These are phyloP conservation scores for Fusarium fracticaudum DNA, from an alignment of 2,329 filamentous ascomycete genomes.

Conservation along the genomic window DNA sequence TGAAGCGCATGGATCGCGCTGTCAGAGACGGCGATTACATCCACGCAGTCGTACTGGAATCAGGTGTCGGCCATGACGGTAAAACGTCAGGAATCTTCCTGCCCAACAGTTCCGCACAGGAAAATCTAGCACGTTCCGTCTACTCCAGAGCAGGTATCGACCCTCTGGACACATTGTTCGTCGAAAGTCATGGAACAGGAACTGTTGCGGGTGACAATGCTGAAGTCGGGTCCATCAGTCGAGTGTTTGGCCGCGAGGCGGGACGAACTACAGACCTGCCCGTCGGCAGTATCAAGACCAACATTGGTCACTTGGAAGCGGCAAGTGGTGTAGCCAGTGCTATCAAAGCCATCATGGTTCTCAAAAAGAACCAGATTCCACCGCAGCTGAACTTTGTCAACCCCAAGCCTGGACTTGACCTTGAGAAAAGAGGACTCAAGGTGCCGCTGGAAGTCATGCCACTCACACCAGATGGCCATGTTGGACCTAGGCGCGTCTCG, in stretches of 20 bases:
- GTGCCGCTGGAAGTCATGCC: not conserved
- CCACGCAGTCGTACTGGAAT: too few relatives aligned
- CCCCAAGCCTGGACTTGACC: not conserved
- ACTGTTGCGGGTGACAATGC: not conserved
- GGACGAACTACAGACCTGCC: not conserved
- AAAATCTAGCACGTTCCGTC: too few relatives aligned
- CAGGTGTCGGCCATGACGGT: too few relatives aligned
- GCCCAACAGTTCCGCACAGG: too few relatives aligned
- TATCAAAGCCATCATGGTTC: conserved; percentile 20
- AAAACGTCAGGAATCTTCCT: too few relatives aligned
- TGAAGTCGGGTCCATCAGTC: conserved; percentile 1
- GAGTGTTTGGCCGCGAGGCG: conserved; percentile 1
- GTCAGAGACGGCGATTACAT: too few relatives aligned
- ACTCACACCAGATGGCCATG: not conserved
- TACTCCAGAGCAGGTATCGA: too few relatives aligned
- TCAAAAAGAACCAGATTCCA: conserved; percentile 18
- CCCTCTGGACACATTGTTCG: too few relatives aligned
- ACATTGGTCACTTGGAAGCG: conserved; percentile 19
- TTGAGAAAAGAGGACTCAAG: conserved; percentile 4
- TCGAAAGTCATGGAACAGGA: too few relatives aligned
- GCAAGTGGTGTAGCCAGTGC: conserved; percentile 11
- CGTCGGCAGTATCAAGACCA: conserved; percentile 24
- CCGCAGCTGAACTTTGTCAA: conserved; percentile 11
- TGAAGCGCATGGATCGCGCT: too few relatives aligned
- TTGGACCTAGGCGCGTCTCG: not conserved